phyloP scores from a whole-genome alignment of 768 basidiomycete genomes.

The Suillus paluster region DNA sequence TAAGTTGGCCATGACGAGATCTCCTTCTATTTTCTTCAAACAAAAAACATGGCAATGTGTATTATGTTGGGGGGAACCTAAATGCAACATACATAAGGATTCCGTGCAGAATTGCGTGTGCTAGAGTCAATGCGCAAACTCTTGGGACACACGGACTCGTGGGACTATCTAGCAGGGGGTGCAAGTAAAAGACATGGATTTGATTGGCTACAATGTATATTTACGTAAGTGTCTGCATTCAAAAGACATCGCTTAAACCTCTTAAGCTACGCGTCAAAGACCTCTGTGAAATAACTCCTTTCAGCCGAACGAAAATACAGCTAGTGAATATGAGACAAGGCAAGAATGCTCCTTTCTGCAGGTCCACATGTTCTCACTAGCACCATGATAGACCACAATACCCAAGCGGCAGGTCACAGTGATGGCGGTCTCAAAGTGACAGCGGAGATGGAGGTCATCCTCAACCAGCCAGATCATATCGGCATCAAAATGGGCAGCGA shows the following conservation, averaged over 20 bases:
- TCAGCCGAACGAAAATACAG: slow-evolving; percentile 2
- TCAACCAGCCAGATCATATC: slow-evolving; percentile 30
- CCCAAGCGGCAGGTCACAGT: not conserved
- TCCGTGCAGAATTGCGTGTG: too few species aligned
- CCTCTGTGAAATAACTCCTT: not conserved
- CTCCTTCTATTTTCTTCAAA: too few species aligned
- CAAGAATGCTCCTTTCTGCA: not conserved
- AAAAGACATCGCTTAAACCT: not conserved
- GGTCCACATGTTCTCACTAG: not conserved
- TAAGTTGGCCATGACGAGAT: too few species aligned
- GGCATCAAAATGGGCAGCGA: slow-evolving; percentile 28
- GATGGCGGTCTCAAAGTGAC: slow-evolving; percentile 32
- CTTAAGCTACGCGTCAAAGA: not conserved
- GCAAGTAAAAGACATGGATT: too few species aligned
- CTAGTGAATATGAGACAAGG: not conserved
- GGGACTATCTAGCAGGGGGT: too few species aligned
- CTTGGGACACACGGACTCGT: too few species aligned
- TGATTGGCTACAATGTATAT: too few species aligned
- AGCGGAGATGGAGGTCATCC: slow-evolving; percentile 30
- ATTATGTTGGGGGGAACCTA: too few species aligned
- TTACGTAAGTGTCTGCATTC: not conserved
- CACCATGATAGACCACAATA: not conserved
- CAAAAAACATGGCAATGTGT: too few species aligned
- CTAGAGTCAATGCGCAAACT: too few species aligned
- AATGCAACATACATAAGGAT: too few species aligned